A percentile compares a stretch with the other conserved stretches of the same genome.
Conservation (phyloP, 306 rosid genomes). For the Pterocarpus santalinus region DNA sequence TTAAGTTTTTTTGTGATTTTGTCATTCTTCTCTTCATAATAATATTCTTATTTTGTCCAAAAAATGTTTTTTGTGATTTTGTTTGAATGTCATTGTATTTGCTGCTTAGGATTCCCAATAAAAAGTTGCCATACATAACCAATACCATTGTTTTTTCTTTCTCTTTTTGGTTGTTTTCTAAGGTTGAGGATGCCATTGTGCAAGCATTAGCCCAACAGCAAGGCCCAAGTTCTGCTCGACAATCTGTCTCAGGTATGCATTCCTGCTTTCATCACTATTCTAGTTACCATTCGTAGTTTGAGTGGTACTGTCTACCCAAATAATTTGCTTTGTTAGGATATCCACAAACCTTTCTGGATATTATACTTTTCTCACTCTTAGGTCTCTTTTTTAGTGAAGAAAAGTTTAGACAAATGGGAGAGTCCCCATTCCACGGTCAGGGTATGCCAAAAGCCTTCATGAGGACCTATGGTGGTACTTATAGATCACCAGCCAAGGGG, state of each 20-base stretch:
- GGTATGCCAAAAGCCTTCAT: neutral
- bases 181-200: constrained; percentile 96
- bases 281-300: constrained; percentile 26
- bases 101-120: constrained; percentile 23
- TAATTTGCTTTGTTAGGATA: constrained; percentile 2
- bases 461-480: neutral
- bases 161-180: constrained; percentile 21
- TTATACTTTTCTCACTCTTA: neutral
- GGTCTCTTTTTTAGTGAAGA: too few species aligned
- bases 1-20: too few species aligned
- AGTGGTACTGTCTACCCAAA: constrained; percentile 27
- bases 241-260: constrained; percentile 68
- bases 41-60: too few species aligned
- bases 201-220: constrained; percentile 85
- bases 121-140: constrained; percentile 14
- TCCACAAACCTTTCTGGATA: neutral
- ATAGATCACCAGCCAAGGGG: neutral
- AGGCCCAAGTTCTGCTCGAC: constrained; percentile 83
- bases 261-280: constrained; percentile 41
- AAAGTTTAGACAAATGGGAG: neutral
- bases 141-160: constrained; percentile 34
- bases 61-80: constrained; percentile 31
- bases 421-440: neutral
- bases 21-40: too few species aligned
- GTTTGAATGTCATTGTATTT: constrained; percentile 22